Conservation (phyloP, 306 rosid species). For the Pyrus betulifolia region DNA sequence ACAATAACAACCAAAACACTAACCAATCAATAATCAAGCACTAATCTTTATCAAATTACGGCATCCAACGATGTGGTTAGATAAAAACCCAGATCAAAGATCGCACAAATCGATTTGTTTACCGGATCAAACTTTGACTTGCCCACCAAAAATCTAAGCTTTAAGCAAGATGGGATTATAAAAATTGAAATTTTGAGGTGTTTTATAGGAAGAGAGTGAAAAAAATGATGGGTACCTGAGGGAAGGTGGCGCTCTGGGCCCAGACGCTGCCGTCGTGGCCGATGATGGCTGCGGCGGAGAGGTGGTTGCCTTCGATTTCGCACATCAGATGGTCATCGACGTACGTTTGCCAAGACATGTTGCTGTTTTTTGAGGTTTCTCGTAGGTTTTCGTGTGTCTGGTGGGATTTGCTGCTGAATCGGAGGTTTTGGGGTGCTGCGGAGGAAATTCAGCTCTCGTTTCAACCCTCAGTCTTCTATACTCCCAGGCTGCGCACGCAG, state of each 20-base stretch:
- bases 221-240: conserved; percentile 40
- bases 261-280: conserved; percentile 84
- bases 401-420: neutral
- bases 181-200: neutral
- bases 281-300: conserved; percentile 62
- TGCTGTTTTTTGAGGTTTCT: neutral
- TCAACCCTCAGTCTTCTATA: neutral
- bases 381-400: neutral
- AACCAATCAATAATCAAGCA: neutral
- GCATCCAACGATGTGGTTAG: neutral
- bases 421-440: neutral
- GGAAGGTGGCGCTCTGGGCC: conserved; percentile 81
- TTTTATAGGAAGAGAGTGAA: neutral
- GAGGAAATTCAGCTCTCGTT: neutral
- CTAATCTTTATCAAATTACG: neutral
- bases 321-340: conserved; percentile 84
- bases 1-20: neutral
- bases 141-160: neutral
- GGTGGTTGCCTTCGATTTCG: conserved; percentile 65
- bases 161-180: neutral
- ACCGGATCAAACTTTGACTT: neutral
- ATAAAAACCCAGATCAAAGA: neutral
- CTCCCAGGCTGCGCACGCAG: neutral
- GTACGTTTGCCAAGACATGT: conserved; percentile 91
- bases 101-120: neutral